A percentile compares a stretch with the other conserved stretches of the same genome.
Evolutionary conservation across 106 monocot species (phyloP).

Genomic region (Acorus calamus): DNA sequence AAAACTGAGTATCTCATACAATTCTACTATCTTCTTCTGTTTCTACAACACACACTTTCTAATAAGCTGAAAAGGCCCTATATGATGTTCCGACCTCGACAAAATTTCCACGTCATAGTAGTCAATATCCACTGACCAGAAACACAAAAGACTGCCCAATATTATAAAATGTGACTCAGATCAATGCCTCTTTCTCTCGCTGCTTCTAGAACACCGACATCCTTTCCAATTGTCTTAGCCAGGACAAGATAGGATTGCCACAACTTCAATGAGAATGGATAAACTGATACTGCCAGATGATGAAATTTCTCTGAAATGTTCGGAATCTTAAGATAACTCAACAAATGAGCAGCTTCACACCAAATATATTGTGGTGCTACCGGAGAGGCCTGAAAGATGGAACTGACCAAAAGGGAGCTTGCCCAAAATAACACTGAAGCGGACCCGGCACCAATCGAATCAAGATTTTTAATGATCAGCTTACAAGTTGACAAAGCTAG

Average conservation of each 20-base stretch:
- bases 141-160: not conserved
- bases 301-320: constrained; percentile 46
- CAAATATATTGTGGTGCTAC: constrained; percentile 68
- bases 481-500: constrained; percentile 50
- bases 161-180: constrained; percentile 3
- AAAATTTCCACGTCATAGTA: too few species aligned
- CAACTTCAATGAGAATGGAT: constrained; percentile 78
- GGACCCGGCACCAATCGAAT: constrained; percentile 11
- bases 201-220: constrained; percentile 25
- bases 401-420: constrained; percentile 47
- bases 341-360: constrained; percentile 38
- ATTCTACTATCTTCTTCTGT: too few species aligned
- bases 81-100: too few species aligned
- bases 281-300: constrained; percentile 50
- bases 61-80: too few species aligned
- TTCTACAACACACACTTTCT: too few species aligned
- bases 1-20: too few species aligned
- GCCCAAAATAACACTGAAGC: constrained; percentile 54
- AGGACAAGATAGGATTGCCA: constrained; percentile 57
- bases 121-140: not conserved
- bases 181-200: constrained; percentile 72
- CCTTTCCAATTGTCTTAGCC: constrained; percentile 21
- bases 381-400: constrained; percentile 57
- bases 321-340: constrained; percentile 16
- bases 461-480: constrained; percentile 13